Base-by-base conservation (phyloP, 345 rosid species). In the Draba incana region DNA sequence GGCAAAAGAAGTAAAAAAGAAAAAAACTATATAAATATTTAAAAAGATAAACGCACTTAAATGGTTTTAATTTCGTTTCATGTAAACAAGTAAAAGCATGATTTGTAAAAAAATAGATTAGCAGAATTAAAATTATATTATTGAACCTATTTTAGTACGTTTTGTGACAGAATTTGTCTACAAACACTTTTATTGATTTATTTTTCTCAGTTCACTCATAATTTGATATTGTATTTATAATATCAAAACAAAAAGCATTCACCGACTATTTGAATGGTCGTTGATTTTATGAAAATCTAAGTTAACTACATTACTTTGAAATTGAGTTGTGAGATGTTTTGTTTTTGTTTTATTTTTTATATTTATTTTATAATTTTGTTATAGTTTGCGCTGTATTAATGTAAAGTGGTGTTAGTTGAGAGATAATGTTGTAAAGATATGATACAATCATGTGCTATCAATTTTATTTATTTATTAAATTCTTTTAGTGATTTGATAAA, bases 401-500 rank as follows among this genome's bases (percentile, higher is more conserved):
- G 58, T 33, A 74, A 51, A 66, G 57, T 66, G 72, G 62, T 2
- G 62, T 74, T 66, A 35, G 72, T 74, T 74, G 68, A 59, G 68
- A 59, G 27, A 74, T 59, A 66, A 74, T 44, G 49, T 59, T 50
- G 28, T 61, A 66, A 66, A 43, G 66, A 73, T 58, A 66, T 72
- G 66, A 66, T 73, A 74, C 56, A 66, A 58, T 52, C 77, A 73
- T 73, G 77, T 73, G 67, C 72, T 39, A 66, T 43, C 41, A 59
- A 58, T 58, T 63, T 43, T 14, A 35, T 64, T 35, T 20, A 10
- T 28, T 28, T 28, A 57, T 30, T 57, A 4, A 8, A n/a, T 20
- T 33, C 25, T 41, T 27, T 12, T 31, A 43, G 56, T 64, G 57
- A 58, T 58, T 58, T 33, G 31, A 28, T 28, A 5, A 73, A 74